Conservation (phyloP, 2,329 filamentous ascomycete species). For the Pseudogymnoascus sp. region DNA sequence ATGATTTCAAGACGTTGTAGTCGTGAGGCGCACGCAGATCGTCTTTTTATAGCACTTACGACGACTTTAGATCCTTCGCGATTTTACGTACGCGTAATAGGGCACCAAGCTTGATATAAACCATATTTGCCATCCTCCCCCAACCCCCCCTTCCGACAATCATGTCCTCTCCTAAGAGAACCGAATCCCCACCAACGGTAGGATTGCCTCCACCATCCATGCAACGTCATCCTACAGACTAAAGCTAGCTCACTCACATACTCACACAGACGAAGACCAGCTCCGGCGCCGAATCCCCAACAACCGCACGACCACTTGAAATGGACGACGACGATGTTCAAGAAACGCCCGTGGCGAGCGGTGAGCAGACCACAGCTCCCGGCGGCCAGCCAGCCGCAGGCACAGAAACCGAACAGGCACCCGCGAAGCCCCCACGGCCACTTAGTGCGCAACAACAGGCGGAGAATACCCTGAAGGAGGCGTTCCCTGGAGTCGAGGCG, state of each 20-base stretch:
- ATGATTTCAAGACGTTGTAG: slow-evolving; percentile 2
- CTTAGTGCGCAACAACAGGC: slow-evolving; percentile 75
- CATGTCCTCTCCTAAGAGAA: slow-evolving; percentile 9
- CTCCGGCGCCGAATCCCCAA: slow-evolving; percentile 52
- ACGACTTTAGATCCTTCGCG: background rate
- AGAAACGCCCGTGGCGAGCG: slow-evolving; percentile 40
- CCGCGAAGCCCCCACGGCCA: slow-evolving; percentile 79
- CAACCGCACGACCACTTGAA: slow-evolving; percentile 55
- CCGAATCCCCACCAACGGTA: slow-evolving; percentile 9
- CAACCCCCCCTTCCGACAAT: background rate
- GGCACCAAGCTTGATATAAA: background rate
- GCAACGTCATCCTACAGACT: slow-evolving; percentile 9
- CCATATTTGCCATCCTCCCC: background rate
- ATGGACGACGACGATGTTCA: slow-evolving; percentile 64
- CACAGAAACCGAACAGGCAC: slow-evolving; percentile 43
- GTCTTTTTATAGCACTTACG: background rate
- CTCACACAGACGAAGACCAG: slow-evolving; percentile 36
- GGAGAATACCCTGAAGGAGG: slow-evolving; percentile 81
- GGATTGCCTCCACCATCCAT: background rate
- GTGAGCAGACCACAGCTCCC: slow-evolving; percentile 29
- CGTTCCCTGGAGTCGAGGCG: slow-evolving; percentile 76
- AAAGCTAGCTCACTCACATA: slow-evolving; percentile 8
- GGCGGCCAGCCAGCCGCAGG: slow-evolving; percentile 34
- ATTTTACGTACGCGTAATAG: background rate
- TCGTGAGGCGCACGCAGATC: background rate